Base-by-base conservation (phyloP, 139 green algal species). In the Chlorella ohadii region DNA sequence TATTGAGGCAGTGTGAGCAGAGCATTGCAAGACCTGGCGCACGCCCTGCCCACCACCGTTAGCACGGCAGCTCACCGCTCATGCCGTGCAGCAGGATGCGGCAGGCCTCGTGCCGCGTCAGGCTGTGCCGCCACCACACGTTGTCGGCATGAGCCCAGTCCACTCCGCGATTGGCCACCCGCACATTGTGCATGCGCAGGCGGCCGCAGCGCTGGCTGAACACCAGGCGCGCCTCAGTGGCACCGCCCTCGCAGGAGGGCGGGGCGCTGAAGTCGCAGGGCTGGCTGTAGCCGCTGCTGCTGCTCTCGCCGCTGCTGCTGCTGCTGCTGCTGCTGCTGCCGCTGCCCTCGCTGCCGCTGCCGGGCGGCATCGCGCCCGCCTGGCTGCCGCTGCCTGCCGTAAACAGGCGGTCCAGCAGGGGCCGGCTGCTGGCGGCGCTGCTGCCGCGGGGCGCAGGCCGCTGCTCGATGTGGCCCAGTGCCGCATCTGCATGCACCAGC, bases 151-250 rank as follows among this genome's bases (percentile, higher is more conserved):
- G 75, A 0, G 73, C 64, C 93, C 93, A 99, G 77, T 98, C 91
- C 25, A 99, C 89, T 47, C 97, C 96, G 9, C n/a, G 55, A 82
- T 99, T 99, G 23, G 65, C 27, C 28, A 99, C 89, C 1, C 66
- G 86, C 59, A 99, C 96, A 71, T 96, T 94, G 61, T 88, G 85
- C 86, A 99, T 66, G 31, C 91, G 82, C 41, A 97, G 83, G 15
- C 96, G 88, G 0, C 94, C 97, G 73, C 89, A 91, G 36, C 73
- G 75, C 25, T 44, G 27, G 67, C 88, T 90, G 88, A 89, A 96
- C 72, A 92, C 79, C 66, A 95, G 86, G 31, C 82, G 86, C 63
- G 74, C 33, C 65, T 85, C 61, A 0, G 38, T 64, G 17, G 38
- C 57, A 16, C 57, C 57, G 39, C 28, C 9, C 41, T 66, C 25